A percentile compares a stretch with the other conserved stretches of the same genome.
Evolutionary conservation across 2,329 filamentous ascomycete species (phyloP).

Genomic region (Capronia coronata): DNA sequence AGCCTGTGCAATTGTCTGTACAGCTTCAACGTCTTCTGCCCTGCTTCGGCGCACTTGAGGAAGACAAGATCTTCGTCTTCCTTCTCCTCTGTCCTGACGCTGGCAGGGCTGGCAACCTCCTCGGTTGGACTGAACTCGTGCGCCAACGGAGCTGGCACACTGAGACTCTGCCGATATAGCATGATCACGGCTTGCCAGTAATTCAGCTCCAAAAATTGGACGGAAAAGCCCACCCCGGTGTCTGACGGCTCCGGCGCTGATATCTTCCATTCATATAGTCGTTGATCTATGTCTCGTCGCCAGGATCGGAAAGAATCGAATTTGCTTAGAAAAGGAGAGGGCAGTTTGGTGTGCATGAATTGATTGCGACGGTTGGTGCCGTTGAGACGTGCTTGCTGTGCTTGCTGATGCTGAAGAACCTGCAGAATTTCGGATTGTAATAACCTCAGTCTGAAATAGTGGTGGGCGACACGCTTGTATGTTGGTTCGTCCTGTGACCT

Average conservation of each 20-base stretch:
- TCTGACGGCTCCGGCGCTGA: slow-evolving; percentile 69
- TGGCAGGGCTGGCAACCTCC: slow-evolving; percentile 52
- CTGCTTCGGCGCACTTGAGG: slow-evolving; percentile 88
- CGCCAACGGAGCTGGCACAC: slow-evolving; percentile 77
- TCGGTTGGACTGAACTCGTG: slow-evolving; percentile 61
- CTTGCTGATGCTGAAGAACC: slow-evolving; percentile 86
- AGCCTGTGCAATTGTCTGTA: slow-evolving; percentile 85
- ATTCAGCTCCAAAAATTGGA: slow-evolving; percentile 86
- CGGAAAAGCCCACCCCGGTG: slow-evolving; percentile 81
- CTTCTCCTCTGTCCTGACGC: slow-evolving; percentile 40
- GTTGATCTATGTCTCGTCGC: slow-evolving; percentile 77
- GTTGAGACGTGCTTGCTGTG: slow-evolving; percentile 64
- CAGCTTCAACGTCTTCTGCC: slow-evolving; percentile 82
- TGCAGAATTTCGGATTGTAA: slow-evolving; percentile 93
- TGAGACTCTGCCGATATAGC: slow-evolving; percentile 85
- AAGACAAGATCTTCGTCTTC: slow-evolving; percentile 85
- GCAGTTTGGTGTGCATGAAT: slow-evolving; percentile 70
- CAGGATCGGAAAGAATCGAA: slow-evolving; percentile 84
- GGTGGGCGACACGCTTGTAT: slow-evolving; percentile 85
- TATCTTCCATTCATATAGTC: slow-evolving; percentile 80
- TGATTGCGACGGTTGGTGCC: slow-evolving; percentile 60
- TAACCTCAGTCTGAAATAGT: slow-evolving; percentile 83
- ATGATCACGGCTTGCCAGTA: slow-evolving; percentile 98
- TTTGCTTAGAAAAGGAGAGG: slow-evolving; percentile 75
- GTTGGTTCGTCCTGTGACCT: slow-evolving; percentile 59